phyloP scores from a whole-genome alignment of 2,329 filamentous ascomycete genomes.

The Scedosporium minutisporum region DNA sequence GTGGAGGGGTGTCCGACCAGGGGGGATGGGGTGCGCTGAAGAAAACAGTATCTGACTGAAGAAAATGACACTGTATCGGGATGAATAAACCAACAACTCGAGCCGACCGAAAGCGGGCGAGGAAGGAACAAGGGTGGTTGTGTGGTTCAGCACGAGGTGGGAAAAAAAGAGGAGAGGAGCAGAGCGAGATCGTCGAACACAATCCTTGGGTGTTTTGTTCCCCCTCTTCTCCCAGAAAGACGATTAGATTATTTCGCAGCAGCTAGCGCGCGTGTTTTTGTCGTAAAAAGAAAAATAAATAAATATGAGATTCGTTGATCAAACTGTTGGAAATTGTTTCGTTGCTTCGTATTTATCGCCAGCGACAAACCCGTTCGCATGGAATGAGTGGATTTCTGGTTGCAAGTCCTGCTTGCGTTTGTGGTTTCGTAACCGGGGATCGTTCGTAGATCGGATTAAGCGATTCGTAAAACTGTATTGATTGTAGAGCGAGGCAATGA shows the following conservation, averaged over 20 bases:
- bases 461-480: not conserved
- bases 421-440: not conserved
- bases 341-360: not conserved
- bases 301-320: not conserved
- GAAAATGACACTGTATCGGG: not conserved
- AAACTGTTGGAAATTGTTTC: not conserved
- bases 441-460: not conserved
- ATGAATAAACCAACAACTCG: not conserved
- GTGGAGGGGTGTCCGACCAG: slow-evolving; percentile 7
- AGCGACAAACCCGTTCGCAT: not conserved
- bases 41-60: not conserved
- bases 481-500: not conserved
- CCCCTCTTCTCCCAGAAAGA: not conserved
- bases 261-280: slow-evolving; percentile 2
- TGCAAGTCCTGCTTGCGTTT: slow-evolving; percentile 5
- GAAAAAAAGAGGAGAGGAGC: not conserved
- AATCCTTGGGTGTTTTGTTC: not conserved
- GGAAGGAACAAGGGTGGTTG: slow-evolving; percentile 1
- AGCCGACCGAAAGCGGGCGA: slow-evolving; percentile 30
- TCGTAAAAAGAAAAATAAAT: not conserved
- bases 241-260: slow-evolving; percentile 6
- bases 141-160: not conserved
- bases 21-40: slow-evolving; percentile 1
- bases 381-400: not conserved
- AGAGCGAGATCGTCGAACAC: not conserved